Evolutionary conservation across 257 asterid species (phyloP).

Genomic region (Salvia splendens): DNA sequence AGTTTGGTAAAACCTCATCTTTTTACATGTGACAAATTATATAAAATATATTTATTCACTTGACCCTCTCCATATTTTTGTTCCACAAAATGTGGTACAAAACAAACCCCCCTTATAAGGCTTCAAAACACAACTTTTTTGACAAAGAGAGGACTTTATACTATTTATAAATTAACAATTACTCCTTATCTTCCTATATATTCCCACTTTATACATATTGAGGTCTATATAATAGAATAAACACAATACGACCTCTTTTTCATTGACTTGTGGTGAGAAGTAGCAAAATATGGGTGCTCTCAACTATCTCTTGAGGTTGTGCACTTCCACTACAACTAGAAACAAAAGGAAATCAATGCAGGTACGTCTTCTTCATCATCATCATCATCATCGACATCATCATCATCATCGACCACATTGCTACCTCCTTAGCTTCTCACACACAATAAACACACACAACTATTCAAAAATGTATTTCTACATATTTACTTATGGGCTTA

Average conservation of each 20-base stretch:
- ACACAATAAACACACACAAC: background rate
- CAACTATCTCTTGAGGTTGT: constrained; percentile 70
- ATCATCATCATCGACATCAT: background rate
- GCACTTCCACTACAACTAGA: constrained; percentile 54
- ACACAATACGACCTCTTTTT: constrained; percentile 19
- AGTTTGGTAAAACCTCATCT: no score
- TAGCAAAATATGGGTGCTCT: constrained; percentile 76
- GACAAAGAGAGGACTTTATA: background rate
- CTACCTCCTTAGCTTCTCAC: background rate
- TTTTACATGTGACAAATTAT: no score
- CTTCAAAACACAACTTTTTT: background rate
- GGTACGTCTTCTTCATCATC: constrained; percentile 41
- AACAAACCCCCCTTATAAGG: background rate
- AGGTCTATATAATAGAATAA: constrained; percentile 31
- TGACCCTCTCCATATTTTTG: background rate
- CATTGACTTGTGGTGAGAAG: constrained; percentile 27
- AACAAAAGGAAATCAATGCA: constrained; percentile 74
- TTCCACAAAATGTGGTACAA: background rate
- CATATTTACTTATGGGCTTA: background rate
- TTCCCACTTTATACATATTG: background rate
- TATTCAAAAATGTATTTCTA: background rate
- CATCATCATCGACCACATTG: background rate
- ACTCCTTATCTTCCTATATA: background rate
- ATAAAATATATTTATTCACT: no score
- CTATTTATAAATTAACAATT: background rate